Evolutionary conservation across 2,329 filamentous ascomycete species (phyloP), one percentile per base, ranked within the genome.

Genomic region (Alternaria sp.): DNA sequence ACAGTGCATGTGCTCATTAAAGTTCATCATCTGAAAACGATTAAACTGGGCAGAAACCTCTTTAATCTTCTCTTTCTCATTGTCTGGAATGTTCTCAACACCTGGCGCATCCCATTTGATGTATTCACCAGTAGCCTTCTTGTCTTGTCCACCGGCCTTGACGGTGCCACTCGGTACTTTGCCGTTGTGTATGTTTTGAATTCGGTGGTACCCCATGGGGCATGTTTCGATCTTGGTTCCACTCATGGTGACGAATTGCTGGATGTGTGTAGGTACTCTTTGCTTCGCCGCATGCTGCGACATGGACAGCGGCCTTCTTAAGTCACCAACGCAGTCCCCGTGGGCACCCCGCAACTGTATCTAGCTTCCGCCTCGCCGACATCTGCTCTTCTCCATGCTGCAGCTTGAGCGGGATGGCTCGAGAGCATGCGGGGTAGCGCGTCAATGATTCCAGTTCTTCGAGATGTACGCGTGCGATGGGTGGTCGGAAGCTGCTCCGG

Each of bases 41-140:
- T 83, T 84, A 73, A 84, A 83, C 69, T 81, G 78, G 25, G 83
- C 80, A 45, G 81, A 82, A 13, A 83, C 81, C 3, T 80, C 81
- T 65, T 83, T 69, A 30, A 84, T 84, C 62, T 83, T 80, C 55
- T 83, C 79, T 15, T 77, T 71, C 66, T 85, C 82, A 40, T 77
- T 76, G 1, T 73, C 69, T 10, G 79, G 77, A 6, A 81, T 73
- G 19, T 75, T 75, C 60, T 84, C 81, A 6, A 84, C 81, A 7
- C 80, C 79, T 19, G 75, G 61, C 44, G 75, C 70, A 67, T 84
- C 73, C 79, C 79, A 84, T 50, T 74, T 75, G 61, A 83, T 77
- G 65, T 83, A 83, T 30, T 79, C 79, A 13, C 68, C 70, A 3
- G 70, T 68, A 4, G 68, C 73, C 25, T 68, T 72, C 44, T 70